Base-by-base conservation (phyloP, 495 filamentous ascomycete species). In the Neurospora sp. region DNA sequence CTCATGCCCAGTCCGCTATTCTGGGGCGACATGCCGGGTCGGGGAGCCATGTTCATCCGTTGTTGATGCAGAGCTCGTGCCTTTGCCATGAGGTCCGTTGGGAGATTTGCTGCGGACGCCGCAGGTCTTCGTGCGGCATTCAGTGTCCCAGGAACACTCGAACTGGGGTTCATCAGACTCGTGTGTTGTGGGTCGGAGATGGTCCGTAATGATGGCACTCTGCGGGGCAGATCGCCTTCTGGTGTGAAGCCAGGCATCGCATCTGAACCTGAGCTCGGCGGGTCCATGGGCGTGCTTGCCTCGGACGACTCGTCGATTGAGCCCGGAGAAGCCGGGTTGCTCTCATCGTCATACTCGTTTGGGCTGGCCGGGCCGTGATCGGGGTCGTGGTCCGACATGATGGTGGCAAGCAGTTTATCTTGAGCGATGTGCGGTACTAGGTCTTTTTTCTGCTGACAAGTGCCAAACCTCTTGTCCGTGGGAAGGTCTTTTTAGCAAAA, bases 81-180 rank as follows among this genome's bases (percentile, higher is more conserved):
- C 76, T 90, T 94, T 42, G 90, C 92, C 83, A 92, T 88, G 73
- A 98, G 89, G 74, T 96, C 93, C 79, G 91, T 89, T 47, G 92
- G 91, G 27, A 96, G 82, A 39, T 86, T 85, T 70, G 86, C 86
- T 7, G 80, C 80, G 61, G 84, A 84, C 31, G 77, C 77, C 40
- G 77, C 72, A 2, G 80, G 81, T 45, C 80, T 69, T 47, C 81
- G 74, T 1, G 77, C 80, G 69, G 91, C 93, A 78, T 92, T 94
- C 75, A 97, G 79, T 44, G 90, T 88, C n/a, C 92, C 94, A 39
- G 96, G 80, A 70, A 92, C 92, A 69, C 90, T 93, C 22, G 94
- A 95, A 22, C 90, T 92, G 3, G 91, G 81, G 71, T 86, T 91
- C 86, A 96, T 92, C 59, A 83, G 83, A 8, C 80, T 80, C 2